Conservation (phyloP, 352 stramenopile genomes). For the Peronospora farinosa region DNA sequence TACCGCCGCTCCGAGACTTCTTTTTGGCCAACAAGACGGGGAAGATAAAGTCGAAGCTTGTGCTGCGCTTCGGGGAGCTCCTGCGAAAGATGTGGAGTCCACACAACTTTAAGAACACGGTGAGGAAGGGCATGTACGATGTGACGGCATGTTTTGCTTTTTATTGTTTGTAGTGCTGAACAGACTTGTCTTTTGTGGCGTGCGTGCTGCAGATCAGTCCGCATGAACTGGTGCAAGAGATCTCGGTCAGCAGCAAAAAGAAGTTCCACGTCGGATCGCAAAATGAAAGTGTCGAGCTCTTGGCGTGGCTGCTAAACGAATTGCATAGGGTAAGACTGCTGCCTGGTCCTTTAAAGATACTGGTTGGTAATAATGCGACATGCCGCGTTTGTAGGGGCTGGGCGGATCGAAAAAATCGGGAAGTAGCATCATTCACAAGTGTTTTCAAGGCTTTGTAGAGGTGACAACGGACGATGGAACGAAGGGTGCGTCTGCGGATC, state of each 20-base stretch:
- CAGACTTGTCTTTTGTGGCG: slow-evolving; percentile 10
- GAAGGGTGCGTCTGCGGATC: slow-evolving; percentile 26
- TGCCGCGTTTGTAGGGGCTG: slow-evolving; percentile 44
- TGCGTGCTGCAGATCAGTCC: slow-evolving; percentile 75
- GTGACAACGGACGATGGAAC: slow-evolving; percentile 83
- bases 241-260: slow-evolving; percentile 94
- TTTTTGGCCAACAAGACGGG: slow-evolving; percentile 80
- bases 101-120: slow-evolving; percentile 96
- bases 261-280: slow-evolving; percentile 92
- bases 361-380: slow-evolving; percentile 9
- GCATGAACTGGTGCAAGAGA: slow-evolving; percentile 94
- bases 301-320: slow-evolving; percentile 94
- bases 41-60: slow-evolving; percentile 76
- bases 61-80: slow-evolving; percentile 92
- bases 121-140: slow-evolving; percentile 47
- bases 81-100: slow-evolving; percentile 97
- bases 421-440: slow-evolving; percentile 93
- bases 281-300: slow-evolving; percentile 93
- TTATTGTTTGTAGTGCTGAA: slow-evolving; percentile 2
- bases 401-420: slow-evolving; percentile 77
- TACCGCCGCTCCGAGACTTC: slow-evolving; percentile 93
- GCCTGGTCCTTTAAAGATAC: background rate
- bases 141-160: background rate
- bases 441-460: slow-evolving; percentile 93
- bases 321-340: slow-evolving; percentile 72